Evolutionary conservation across 106 monocot species (phyloP), one percentile per base, ranked within the genome.

Genomic region (Agapanthus africanus): DNA sequence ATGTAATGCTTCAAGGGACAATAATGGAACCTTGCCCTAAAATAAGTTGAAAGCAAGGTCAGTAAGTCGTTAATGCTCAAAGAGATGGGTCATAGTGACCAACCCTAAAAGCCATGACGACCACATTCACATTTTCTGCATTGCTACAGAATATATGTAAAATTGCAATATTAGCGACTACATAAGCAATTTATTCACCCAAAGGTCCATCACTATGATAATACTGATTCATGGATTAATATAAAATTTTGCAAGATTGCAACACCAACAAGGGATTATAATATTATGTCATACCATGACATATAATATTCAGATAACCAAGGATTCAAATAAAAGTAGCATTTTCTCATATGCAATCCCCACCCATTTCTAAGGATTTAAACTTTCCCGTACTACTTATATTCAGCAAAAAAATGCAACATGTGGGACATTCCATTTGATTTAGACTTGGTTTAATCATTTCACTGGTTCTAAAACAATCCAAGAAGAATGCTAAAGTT

Each of bases 1-100:
- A 71, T 94, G 94, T 59, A 90, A 79, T 66, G 94, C 90, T 70
- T 94, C 94, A 54, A 84, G 39, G 25, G 94, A 94, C 65, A 94
- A 70, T 35, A 90, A 49, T 34, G 84, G 90, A 66, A 87, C 82
- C 60, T 90, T 82, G 42, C 84, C 87, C 94, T 94, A 62, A 36
- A 77, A 69, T 26, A 31, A 27, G 31, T 50, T 31, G 22, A 65
- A 37, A 65, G 7, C 25, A 34, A 44, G 2, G 27, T 41, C 44
- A 66, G 42, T 26, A 21, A 37, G 16, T 44, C 4, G 25, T 49
- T 49, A 19, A 19, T 8, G 47, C 37, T 68, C 30, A 40, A 62
- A 36, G 36, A 36, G 3, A 33, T 62, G 33, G 19, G n/a, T n/a
- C 36, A 36, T 30, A n/a, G 36, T 35, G 36, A 36, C 36, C 33